Base-by-base conservation (phyloP, 805 yeast species). In the Candida parachauliodes region DNA sequence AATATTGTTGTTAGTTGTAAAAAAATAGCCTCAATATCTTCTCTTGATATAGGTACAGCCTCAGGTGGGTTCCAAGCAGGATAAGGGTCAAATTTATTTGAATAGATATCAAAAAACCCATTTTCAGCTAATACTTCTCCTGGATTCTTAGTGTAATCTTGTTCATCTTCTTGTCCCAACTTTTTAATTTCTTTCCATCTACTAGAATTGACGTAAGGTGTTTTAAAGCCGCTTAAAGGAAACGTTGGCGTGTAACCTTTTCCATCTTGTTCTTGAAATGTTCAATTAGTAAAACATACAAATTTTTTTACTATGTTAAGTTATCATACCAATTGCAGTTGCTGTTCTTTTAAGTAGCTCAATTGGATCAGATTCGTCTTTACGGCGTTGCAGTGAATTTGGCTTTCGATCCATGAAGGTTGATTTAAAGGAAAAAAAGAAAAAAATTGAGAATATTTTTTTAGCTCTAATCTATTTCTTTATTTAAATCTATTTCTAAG, bases 21-120 rank as follows among this genome's bases (percentile, higher is more conserved):
- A 43, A 81, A 77, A 1, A 80, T 71, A 1, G 67, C 60, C 43
- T 79, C 81, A 34, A 85, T 82, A 20, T 76, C 77, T 29, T 62
- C 67, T 35, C 68, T 62, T 1, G 72, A 48, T 11, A 79, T 70
- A 1, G 85, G 84, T 3, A 67, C 63, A 2, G 60, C 51, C 3
- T 53, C 57, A 2, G 54, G 49, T 3, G 63, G 56, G 15, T 57
- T 55, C 83, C 84, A 79, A 6, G 74, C 52, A 1, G 83, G 80
- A 50, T 72, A 77, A 41, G 76, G 74, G 41, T 76, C 79, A 46
- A 68, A 65, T 34, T 64, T 54, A 33, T 55, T 57, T 18, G 68
- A 72, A 44, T 67, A 72, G 8, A 59, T 55, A 34, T 72, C 75
- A 38, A 62, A 66, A 17, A 72, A 52, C 2, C 62, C 66, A 19